These are phyloP conservation scores for Akebia trifoliata DNA, from an alignment of 164 flowering plant genomes.

Conservation along the genomic window DNA sequence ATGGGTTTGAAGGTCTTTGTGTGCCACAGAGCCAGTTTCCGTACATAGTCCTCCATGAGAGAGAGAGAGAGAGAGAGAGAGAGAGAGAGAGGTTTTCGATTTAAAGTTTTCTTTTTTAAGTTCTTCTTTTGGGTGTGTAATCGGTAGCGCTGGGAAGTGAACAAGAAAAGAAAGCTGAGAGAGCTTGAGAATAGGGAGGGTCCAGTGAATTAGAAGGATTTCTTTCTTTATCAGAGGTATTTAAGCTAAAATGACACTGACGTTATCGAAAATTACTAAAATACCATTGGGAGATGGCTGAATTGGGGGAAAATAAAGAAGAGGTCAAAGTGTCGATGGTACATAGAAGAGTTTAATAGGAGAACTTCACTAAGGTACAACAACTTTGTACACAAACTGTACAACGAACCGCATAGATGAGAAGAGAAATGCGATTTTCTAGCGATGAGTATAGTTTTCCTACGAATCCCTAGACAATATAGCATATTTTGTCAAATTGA, in stretches of 20 bases:
- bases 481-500: too few relatives aligned
- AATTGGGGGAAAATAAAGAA: background rate
- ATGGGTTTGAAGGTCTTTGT: slow-evolving; percentile 57
- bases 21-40: slow-evolving; percentile 62
- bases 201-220: background rate
- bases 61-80: background rate
- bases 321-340: too few relatives aligned
- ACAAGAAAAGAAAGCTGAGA: background rate
- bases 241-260: background rate
- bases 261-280: background rate
- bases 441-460: too few relatives aligned
- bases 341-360: too few relatives aligned
- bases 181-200: slow-evolving; percentile 2
- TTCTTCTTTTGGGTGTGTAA: background rate
- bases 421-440: too few relatives aligned
- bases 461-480: too few relatives aligned
- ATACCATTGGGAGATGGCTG: background rate
- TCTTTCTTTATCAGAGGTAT: background rate
- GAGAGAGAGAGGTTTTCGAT: background rate
- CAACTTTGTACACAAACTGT: too few relatives aligned
- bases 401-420: too few relatives aligned
- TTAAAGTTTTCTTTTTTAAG: background rate
- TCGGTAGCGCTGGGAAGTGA: background rate
- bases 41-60: slow-evolving; percentile 34
- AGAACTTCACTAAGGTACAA: too few relatives aligned